phyloP scores from a whole-genome alignment of 116 monocot genomes.

The Cymodocea nodosa region DNA sequence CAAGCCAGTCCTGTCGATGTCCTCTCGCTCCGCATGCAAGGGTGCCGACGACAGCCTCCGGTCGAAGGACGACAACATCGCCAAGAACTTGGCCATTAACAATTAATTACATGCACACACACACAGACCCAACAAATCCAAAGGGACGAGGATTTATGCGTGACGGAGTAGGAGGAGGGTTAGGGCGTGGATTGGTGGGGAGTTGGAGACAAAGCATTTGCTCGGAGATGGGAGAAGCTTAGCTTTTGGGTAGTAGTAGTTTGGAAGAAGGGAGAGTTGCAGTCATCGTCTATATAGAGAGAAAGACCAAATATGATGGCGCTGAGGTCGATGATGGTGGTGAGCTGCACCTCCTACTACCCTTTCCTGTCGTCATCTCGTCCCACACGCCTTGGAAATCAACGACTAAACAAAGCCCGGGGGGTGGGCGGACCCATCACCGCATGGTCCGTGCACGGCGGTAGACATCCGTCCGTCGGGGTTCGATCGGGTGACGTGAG shows the following conservation, averaged over 20 bases:
- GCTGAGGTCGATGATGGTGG: slow-evolving; percentile 2
- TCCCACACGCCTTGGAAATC: too few species aligned
- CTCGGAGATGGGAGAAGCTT: neutral
- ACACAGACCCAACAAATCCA: too few species aligned
- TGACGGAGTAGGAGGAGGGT: neutral
- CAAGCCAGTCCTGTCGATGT: slow-evolving; percentile 12
- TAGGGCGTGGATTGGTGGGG: neutral
- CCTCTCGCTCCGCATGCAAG: neutral
- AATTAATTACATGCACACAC: too few species aligned
- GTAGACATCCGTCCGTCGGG: neutral
- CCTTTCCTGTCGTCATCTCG: too few species aligned
- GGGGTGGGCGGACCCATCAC: too few species aligned
- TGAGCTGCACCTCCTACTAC: slow-evolving; percentile 1
- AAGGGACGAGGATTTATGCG: neutral
- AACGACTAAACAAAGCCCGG: too few species aligned
- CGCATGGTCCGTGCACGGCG: too few species aligned
- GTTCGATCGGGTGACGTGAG: neutral
- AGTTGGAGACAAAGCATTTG: slow-evolving; percentile 1
- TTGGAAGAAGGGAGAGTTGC: neutral
- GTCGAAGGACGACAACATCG: slow-evolving; percentile 2
- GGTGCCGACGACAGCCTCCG: too few species aligned
- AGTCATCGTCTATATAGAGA: slow-evolving; percentile 1
- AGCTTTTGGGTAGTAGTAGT: too few species aligned
- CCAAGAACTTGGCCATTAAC: neutral
- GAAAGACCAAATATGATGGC: neutral